Evolutionary conservation across 1,284 basidiomycete species (phyloP).

Genomic region (Kalmanozyma brasiliensis): DNA sequence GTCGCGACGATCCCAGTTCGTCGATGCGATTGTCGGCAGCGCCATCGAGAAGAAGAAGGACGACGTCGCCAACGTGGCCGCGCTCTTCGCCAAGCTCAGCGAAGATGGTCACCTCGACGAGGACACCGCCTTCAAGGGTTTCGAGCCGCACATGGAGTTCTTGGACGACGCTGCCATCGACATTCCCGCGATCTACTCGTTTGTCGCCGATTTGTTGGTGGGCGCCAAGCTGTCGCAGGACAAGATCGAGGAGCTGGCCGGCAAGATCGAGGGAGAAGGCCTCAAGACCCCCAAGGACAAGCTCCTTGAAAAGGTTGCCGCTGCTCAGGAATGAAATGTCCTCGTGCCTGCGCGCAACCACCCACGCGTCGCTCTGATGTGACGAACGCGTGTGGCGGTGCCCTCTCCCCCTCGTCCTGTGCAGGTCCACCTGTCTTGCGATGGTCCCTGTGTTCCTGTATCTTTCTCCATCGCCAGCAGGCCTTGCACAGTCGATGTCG

Average conservation of each 20-base stretch:
- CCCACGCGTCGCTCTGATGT: constrained; percentile 32
- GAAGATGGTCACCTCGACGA: constrained; percentile 55
- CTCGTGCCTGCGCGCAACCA: constrained; percentile 16
- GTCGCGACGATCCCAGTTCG: constrained; percentile 75
- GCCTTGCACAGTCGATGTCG: background rate
- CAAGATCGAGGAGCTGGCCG: constrained; percentile 61
- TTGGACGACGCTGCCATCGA: constrained; percentile 89
- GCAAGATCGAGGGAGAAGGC: constrained; percentile 64
- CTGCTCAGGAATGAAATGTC: constrained; percentile 31
- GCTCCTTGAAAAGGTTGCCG: constrained; percentile 64
- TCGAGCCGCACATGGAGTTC: constrained; percentile 76
- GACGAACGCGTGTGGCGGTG: constrained; percentile 12
- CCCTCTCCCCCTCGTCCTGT: constrained; percentile 8
- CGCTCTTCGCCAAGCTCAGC: constrained; percentile 61
- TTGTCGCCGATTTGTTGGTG: constrained; percentile 73
- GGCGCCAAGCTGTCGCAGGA: constrained; percentile 50
- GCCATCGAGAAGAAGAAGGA: constrained; percentile 84
- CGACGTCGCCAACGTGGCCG: constrained; percentile 74
- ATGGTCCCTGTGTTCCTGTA: constrained; percentile 23
- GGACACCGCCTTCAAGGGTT: constrained; percentile 75
- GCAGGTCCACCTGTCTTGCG: constrained; percentile 9
- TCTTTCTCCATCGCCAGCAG: constrained; percentile 19
- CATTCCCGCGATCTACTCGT: constrained; percentile 83
- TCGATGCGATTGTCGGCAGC: constrained; percentile 78
- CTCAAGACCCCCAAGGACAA: constrained; percentile 64